phyloP scores from a whole-genome alignment of 2,329 filamentous ascomycete species.

The Didymella pinodella region DNA sequence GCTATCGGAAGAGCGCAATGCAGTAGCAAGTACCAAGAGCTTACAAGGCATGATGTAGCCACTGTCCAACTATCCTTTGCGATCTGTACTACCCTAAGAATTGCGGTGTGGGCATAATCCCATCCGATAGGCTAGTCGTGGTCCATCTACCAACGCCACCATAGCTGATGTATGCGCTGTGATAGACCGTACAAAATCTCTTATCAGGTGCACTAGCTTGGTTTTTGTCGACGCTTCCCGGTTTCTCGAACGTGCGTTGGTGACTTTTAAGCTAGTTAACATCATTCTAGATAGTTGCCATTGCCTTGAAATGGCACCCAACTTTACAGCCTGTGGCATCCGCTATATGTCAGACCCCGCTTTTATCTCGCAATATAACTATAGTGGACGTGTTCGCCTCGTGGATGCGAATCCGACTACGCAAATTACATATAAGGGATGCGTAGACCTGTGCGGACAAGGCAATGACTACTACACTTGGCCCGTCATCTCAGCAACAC shows the following conservation, averaged over 20 bases:
- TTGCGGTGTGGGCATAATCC: neutral
- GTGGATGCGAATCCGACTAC: slow-evolving; percentile 21
- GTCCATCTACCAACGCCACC: neutral
- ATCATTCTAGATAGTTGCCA: too few relatives aligned
- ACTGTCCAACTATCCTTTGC: neutral
- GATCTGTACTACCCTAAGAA: neutral
- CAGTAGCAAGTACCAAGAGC: too few relatives aligned
- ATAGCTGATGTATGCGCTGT: too few relatives aligned
- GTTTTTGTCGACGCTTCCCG: too few relatives aligned
- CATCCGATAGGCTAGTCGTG: neutral
- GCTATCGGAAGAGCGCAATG: too few relatives aligned
- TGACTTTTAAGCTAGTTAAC: too few relatives aligned
- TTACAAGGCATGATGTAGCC: neutral
- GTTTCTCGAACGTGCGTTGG: too few relatives aligned
- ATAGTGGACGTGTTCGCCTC: slow-evolving; percentile 24
- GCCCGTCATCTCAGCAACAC: slow-evolving; percentile 37
- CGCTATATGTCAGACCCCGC: slow-evolving; percentile 24
- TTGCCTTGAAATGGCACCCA: slow-evolving; percentile 12
- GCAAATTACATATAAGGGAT: slow-evolving; percentile 42
- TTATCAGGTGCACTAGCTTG: too few relatives aligned
- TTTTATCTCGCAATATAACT: slow-evolving; percentile 27
- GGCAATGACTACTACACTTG: slow-evolving; percentile 43
- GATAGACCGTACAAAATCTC: too few relatives aligned
- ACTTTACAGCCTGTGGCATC: slow-evolving; percentile 30
- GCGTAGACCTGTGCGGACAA: slow-evolving; percentile 40